Percentiles rank a stretch among this genome's conserved stretches.
Evolutionary conservation across 495 filamentous ascomycete species (phyloP).

Genomic region (Podospora pseudopauciseta): DNA sequence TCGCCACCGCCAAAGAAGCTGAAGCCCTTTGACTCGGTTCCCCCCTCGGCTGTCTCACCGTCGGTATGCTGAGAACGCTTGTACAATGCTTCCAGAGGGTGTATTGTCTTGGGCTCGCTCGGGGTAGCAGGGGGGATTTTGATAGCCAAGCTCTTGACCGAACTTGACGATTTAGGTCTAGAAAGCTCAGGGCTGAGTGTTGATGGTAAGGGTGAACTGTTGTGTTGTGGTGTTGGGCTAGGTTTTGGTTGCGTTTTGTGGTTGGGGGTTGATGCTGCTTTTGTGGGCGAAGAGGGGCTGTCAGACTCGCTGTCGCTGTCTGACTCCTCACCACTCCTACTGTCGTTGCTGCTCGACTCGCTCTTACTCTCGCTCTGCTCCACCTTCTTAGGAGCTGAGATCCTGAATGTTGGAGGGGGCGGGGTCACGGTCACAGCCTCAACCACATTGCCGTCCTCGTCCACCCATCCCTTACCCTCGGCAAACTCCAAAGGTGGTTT

Average conservation of each 20-base stretch:
- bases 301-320: constrained; percentile 24
- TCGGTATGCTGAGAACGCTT: constrained; percentile 58
- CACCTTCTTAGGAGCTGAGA: constrained; percentile 10
- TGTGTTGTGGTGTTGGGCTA: background rate
- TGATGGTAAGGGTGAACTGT: constrained; percentile 18
- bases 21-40: constrained; percentile 35
- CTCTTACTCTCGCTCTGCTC: background rate
- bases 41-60: constrained; percentile 17
- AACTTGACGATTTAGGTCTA: constrained; percentile 42
- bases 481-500: constrained; percentile 52
- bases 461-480: constrained; percentile 85
- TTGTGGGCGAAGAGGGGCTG: constrained; percentile 27
- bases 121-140: constrained; percentile 46
- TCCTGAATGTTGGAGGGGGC: constrained; percentile 10
- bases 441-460: constrained; percentile 71
- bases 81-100: constrained; percentile 87
- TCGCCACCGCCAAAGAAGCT: constrained; percentile 50
- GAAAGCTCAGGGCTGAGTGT: constrained; percentile 21
- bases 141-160: constrained; percentile 45
- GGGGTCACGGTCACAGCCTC: constrained; percentile 47
- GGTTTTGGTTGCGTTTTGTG: background rate
- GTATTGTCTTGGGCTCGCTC: constrained; percentile 57
- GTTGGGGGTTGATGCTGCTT: constrained; percentile 7
- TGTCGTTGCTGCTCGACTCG: background rate
- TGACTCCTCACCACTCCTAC: constrained; percentile 13